These are phyloP conservation scores for Solanum dulcamara DNA, from an alignment of 257 asterid genomes.

Conservation along the genomic window DNA sequence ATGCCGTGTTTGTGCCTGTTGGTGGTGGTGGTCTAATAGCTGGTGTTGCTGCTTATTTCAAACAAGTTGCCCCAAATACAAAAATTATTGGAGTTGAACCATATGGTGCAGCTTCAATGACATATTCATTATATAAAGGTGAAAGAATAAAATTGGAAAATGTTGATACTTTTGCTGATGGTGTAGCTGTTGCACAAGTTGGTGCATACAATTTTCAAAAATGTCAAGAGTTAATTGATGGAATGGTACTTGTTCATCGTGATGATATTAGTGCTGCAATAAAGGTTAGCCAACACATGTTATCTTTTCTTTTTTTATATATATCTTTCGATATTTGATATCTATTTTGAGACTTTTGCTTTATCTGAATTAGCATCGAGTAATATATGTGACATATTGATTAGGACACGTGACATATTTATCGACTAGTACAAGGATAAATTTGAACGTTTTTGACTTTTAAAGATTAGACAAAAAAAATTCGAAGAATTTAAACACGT, in stretches of 20 bases:
- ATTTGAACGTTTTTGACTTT: not conserved
- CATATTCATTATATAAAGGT: slow-evolving; percentile 60
- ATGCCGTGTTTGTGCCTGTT: slow-evolving; percentile 82
- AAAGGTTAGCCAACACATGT: slow-evolving; percentile 41
- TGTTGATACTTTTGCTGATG: slow-evolving; percentile 94
- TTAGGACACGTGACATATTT: not conserved
- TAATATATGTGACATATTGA: too few species aligned
- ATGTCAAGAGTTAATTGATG: slow-evolving; percentile 68
- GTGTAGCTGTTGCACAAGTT: slow-evolving; percentile 85
- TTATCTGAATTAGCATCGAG: too few species aligned
- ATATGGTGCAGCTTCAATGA: slow-evolving; percentile 87
- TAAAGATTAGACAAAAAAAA: not conserved
- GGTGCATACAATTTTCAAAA: slow-evolving; percentile 74
- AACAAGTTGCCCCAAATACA: slow-evolving; percentile 63
- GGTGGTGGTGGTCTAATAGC: slow-evolving; percentile 98
- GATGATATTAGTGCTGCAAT: slow-evolving; percentile 83
- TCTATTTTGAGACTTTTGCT: not conserved
- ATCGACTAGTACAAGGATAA: not conserved
- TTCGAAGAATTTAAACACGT: not conserved
- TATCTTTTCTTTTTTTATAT: not conserved
- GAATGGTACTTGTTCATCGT: slow-evolving; percentile 68
- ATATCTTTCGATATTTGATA: not conserved
- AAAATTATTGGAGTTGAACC: slow-evolving; percentile 92
- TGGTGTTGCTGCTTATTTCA: slow-evolving; percentile 80
- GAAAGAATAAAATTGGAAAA: slow-evolving; percentile 56